These are phyloP conservation scores for Ganoderma boninense DNA, from an alignment of 1,284 basidiomycete genomes.

Conservation along the genomic window DNA sequence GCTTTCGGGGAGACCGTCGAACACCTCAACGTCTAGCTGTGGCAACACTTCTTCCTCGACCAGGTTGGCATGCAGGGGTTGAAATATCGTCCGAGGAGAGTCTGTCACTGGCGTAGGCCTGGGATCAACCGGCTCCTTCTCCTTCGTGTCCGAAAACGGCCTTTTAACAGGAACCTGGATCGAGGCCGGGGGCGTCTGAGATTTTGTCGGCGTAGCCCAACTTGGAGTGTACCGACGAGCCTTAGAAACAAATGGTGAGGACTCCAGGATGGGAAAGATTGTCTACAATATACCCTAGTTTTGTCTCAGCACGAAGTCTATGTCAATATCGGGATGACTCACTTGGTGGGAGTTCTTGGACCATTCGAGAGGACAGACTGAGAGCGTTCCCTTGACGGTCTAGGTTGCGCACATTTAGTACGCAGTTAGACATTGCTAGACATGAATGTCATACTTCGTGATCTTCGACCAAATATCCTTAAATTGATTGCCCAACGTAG, in stretches of 20 bases:
- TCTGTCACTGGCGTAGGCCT: neutral
- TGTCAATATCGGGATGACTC: neutral
- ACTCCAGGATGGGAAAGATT: neutral
- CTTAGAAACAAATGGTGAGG: slow-evolving; percentile 2
- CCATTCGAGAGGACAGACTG: slow-evolving; percentile 25
- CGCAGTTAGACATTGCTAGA: neutral
- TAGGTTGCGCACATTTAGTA: slow-evolving; percentile 4
- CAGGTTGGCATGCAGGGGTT: slow-evolving; percentile 18
- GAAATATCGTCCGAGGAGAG: slow-evolving; percentile 19
- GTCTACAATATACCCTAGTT: slow-evolving; percentile 12
- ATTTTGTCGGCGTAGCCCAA: neutral
- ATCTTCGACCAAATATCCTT: slow-evolving; percentile 36
- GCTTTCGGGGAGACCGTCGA: neutral
- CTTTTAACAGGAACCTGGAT: slow-evolving; percentile 11
- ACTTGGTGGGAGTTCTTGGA: slow-evolving; percentile 27
- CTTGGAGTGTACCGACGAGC: slow-evolving; percentile 4
- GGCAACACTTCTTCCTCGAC: neutral
- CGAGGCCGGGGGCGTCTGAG: neutral
- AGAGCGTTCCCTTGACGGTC: slow-evolving; percentile 26
- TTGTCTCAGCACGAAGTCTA: neutral
- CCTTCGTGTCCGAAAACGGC: neutral
- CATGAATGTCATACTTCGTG: slow-evolving; percentile 21
- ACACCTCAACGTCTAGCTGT: neutral
- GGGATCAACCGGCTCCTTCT: neutral
- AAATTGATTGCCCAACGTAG: slow-evolving; percentile 32